Evolutionary conservation across 345 rosid species (phyloP).

Genomic region (Euphorbia lathyris): DNA sequence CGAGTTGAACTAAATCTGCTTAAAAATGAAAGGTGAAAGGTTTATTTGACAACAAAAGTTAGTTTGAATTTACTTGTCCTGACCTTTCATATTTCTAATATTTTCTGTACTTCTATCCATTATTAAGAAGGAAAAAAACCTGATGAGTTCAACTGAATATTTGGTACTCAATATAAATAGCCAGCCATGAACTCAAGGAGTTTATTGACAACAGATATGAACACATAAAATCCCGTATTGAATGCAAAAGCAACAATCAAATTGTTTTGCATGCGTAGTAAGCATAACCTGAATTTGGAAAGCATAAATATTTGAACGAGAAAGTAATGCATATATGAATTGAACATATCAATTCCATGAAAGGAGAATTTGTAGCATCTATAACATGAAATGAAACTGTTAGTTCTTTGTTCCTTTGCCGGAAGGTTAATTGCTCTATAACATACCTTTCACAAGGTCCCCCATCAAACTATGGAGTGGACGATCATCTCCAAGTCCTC

Average conservation of each 20-base stretch:
- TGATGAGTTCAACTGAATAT: neutral
- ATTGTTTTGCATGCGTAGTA: neutral
- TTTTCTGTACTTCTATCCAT: neutral
- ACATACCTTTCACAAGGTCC: constrained; percentile 82
- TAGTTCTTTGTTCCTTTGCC: no score
- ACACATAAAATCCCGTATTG: neutral
- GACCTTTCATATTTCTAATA: neutral
- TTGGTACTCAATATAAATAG: neutral
- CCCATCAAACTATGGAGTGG: constrained; percentile 92
- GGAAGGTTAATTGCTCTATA: neutral
- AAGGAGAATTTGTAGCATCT: neutral
- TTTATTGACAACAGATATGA: neutral
- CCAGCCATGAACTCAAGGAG: neutral
- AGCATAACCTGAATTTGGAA: neutral
- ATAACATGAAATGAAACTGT: neutral
- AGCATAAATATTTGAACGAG: neutral
- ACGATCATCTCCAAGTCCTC: constrained; percentile 77
- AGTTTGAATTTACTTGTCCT: neutral
- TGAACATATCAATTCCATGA: neutral
- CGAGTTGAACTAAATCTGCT: neutral
- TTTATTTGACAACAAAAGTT: neutral
- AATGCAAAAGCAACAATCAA: neutral
- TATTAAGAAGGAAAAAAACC: neutral
- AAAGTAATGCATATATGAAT: neutral
- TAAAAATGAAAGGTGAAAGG: neutral